These are phyloP conservation scores for Hymenochaete sp. DNA, from an alignment of 1,284 basidiomycete species.

Conservation along the genomic window DNA sequence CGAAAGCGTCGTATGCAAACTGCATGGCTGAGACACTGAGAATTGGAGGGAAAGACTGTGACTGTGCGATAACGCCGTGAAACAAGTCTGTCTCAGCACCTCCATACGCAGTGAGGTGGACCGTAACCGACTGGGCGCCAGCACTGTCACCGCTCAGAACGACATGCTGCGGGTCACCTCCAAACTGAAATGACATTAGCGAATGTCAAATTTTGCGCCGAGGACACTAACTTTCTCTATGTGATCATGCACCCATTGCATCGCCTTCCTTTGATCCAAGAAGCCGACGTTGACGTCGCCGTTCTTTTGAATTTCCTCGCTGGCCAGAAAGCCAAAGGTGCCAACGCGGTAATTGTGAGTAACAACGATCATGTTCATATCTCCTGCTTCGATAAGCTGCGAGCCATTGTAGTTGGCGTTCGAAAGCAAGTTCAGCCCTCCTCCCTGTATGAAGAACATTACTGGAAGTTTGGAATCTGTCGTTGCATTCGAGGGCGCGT, in stretches of 20 bases:
- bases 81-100: conserved; percentile 27
- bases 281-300: conserved; percentile 36
- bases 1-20: conserved; percentile 20
- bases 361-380: conserved; percentile 38
- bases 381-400: conserved; percentile 33
- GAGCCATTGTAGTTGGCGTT: conserved; percentile 15
- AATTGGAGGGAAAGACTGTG: conserved; percentile 20
- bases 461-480: conserved; percentile 41
- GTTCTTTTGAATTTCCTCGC: conserved; percentile 33
- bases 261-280: conserved; percentile 44
- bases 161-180: conserved; percentile 46
- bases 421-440: conserved; percentile 28
- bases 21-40: conserved; percentile 19
- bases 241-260: conserved; percentile 47
- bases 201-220: background rate
- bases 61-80: conserved; percentile 19
- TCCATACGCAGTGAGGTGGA: conserved; percentile 48
- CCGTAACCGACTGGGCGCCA: conserved; percentile 45
- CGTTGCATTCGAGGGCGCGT: conserved; percentile 24
- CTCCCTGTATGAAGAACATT: conserved; percentile 59
- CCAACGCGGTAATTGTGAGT: conserved; percentile 39
- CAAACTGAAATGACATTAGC: conserved; percentile 34
- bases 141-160: conserved; percentile 60
- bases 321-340: conserved; percentile 35
- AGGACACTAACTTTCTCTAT: conserved; percentile 35